phyloP scores from a whole-genome alignment of 2,329 filamentous ascomycete genomes.

The Triangularia verruculosa region DNA sequence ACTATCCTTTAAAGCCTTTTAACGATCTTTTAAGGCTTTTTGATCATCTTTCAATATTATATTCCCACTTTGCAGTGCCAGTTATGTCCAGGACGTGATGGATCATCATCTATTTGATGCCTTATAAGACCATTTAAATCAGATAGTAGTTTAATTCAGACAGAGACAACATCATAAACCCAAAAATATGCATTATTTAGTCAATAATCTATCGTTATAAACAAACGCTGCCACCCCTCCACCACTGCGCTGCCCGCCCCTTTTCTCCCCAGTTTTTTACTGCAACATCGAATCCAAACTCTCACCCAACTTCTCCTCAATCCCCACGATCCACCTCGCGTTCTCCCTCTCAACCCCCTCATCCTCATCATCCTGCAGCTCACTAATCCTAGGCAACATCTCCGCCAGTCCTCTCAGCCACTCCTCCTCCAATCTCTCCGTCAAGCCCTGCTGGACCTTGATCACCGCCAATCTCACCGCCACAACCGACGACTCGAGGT shows the following conservation, averaged over 20 bases:
- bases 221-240: not conserved
- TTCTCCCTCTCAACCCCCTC: slow-evolving; percentile 89
- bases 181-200: not conserved
- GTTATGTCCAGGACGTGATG: too few relatives aligned
- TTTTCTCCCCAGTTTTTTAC: slow-evolving; percentile 42
- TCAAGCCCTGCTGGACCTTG: slow-evolving; percentile 75
- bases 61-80: too few relatives aligned
- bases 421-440: slow-evolving; percentile 80
- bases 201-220: not conserved
- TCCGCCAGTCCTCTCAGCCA: slow-evolving; percentile 89
- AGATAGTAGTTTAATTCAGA: too few relatives aligned
- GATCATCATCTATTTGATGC: too few relatives aligned
- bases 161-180: too few relatives aligned
- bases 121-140: too few relatives aligned
- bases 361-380: slow-evolving; percentile 94
- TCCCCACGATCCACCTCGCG: slow-evolving; percentile 82
- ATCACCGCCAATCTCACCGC: slow-evolving; percentile 78
- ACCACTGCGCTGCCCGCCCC: too few relatives aligned
- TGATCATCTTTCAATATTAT: too few relatives aligned
- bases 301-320: slow-evolving; percentile 87
- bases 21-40: too few relatives aligned
- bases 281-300: slow-evolving; percentile 89
- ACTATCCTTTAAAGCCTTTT: too few relatives aligned
- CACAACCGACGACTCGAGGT: slow-evolving; percentile 70
- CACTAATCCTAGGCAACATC: slow-evolving; percentile 94